Evolutionary conservation across 2,329 filamentous ascomycete species (phyloP).

Genomic region (Sclerotinia nivalis): DNA sequence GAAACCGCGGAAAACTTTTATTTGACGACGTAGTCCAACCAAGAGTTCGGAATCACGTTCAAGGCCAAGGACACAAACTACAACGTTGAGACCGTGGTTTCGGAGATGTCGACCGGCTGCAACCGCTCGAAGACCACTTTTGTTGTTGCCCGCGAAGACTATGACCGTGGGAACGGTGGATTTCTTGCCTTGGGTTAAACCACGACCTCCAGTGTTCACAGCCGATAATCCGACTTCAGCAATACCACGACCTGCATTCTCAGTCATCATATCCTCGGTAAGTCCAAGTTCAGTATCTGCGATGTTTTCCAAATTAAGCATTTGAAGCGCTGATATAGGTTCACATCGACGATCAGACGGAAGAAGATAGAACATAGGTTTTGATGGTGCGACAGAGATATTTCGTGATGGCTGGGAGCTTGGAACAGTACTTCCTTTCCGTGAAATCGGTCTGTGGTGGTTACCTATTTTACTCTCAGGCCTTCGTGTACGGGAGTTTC

Average conservation of each 20-base stretch:
- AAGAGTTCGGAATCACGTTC: conserved; percentile 80
- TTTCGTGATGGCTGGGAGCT: conserved; percentile 34
- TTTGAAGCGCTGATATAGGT: conserved; percentile 72
- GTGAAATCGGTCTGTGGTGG: conserved; percentile 40
- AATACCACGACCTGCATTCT: conserved; percentile 86
- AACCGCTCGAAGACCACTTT: conserved; percentile 79
- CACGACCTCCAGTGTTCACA: conserved; percentile 49
- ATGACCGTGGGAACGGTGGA: conserved; percentile 51
- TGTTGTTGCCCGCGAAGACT: conserved; percentile 93
- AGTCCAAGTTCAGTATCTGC: conserved; percentile 85
- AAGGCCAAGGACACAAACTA: conserved; percentile 81
- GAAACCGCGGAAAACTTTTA: conserved; percentile 80
- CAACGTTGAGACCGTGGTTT: conserved; percentile 77
- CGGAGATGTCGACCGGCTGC: conserved; percentile 84
- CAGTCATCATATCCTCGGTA: conserved; percentile 85
- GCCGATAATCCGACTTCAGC: conserved; percentile 77
- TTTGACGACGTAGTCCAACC: conserved; percentile 76
- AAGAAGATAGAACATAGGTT: conserved; percentile 51
- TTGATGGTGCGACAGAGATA: conserved; percentile 34
- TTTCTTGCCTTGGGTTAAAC: conserved; percentile 42
- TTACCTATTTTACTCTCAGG: conserved; percentile 43
- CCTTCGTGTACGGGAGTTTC: conserved; percentile 38
- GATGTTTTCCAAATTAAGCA: conserved; percentile 90
- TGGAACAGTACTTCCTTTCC: conserved; percentile 38
- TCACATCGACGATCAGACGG: conserved; percentile 60